Evolutionary conservation across 225 moss, liverwort and hornwort genomes (phyloP).

Genomic region (Sphagnum tenellum): DNA sequence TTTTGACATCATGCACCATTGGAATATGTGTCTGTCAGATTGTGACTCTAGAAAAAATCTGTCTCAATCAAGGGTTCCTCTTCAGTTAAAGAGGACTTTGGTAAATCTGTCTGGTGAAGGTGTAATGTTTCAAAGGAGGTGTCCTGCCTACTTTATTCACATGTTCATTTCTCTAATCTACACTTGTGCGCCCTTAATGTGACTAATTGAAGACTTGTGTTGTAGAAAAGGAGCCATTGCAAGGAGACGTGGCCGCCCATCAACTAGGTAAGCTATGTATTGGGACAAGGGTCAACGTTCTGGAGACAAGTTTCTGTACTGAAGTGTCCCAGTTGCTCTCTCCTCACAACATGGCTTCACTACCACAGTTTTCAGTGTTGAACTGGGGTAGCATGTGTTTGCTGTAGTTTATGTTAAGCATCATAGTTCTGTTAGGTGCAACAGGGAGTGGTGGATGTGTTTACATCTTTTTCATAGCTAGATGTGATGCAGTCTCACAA

Average conservation of each 20-base stretch:
- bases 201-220: neutral
- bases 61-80: neutral
- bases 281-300: constrained; percentile 28
- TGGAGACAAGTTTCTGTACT: constrained; percentile 57
- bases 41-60: no score
- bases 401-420: constrained; percentile 35
- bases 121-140: neutral
- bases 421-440: constrained; percentile 27
- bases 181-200: neutral
- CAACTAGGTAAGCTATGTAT: constrained; percentile 30
- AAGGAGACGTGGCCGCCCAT: constrained; percentile 43
- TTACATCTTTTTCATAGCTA: constrained; percentile 25
- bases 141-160: no score
- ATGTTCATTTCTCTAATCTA: neutral
- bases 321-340: constrained; percentile 26
- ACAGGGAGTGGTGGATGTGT: constrained; percentile 42
- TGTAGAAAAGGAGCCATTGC: constrained; percentile 46
- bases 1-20: no score
- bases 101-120: neutral
- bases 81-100: neutral
- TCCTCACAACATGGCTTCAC: constrained; percentile 26
- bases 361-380: constrained; percentile 48
- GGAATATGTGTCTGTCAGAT: no score
- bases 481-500: constrained; percentile 16
- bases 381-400: constrained; percentile 21